Percentiles rank a stretch among this genome's conserved stretches.
These are phyloP conservation scores for Eimeria necatrix DNA, from an alignment of 169 alveolate genomes.

Conservation along the genomic window DNA sequence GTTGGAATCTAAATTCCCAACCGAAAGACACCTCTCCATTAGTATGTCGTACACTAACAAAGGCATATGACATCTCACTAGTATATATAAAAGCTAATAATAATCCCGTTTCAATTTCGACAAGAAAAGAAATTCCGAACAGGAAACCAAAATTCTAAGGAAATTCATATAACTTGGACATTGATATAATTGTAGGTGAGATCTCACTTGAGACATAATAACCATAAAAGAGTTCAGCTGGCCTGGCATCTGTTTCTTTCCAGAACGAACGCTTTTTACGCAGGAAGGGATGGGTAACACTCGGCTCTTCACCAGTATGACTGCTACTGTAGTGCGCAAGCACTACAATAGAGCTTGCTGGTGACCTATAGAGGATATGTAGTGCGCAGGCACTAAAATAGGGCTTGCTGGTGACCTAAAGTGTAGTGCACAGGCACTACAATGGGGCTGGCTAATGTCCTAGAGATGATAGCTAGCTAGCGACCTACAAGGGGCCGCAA, in stretches of 20 bases:
- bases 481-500: no score
- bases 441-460: no score
- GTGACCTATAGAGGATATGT: no score
- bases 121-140: neutral
- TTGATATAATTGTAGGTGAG: neutral
- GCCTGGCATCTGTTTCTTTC: neutral
- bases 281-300: constrained; percentile 40
- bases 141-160: neutral
- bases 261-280: neutral
- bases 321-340: no score
- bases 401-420: no score
- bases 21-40: neutral
- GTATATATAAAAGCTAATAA: neutral
- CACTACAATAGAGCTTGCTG: no score
- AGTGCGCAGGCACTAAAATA: no score
- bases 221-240: no score
- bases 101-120: neutral
- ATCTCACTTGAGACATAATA: neutral
- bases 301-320: neutral
- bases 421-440: no score
- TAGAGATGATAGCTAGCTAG: no score
- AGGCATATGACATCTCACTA: neutral
- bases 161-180: neutral
- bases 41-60: neutral
- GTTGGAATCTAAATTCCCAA: neutral